Conservation (phyloP, 345 rosid genomes). For the Murraya koenigii region DNA sequence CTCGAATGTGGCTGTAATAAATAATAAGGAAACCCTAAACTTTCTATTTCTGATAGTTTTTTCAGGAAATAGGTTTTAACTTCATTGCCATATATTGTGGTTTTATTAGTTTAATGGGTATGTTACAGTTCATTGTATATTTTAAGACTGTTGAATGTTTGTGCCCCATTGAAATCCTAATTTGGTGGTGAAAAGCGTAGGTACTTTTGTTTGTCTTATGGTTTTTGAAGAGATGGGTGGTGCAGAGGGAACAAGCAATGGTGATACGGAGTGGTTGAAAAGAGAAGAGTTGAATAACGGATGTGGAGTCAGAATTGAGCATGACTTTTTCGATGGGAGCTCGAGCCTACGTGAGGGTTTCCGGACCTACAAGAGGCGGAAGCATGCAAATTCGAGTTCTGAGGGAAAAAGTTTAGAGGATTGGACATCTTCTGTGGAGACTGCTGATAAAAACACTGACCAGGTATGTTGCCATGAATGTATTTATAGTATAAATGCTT, state of each 20-base stretch:
- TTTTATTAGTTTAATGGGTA: not conserved
- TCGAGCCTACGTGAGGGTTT: conserved; percentile 39
- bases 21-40: conserved; percentile 39
- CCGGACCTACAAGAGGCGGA: conserved; percentile 78
- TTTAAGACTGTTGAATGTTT: conserved; percentile 11
- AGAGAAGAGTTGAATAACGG: conserved; percentile 37
- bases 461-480: conserved; percentile 35
- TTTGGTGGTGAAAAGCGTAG: conserved; percentile 18
- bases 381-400: conserved; percentile 34
- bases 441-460: conserved; percentile 32
- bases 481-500: not conserved
- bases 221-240: conserved; percentile 33
- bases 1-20: conserved; percentile 11
- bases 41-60: not conserved
- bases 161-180: conserved; percentile 36
- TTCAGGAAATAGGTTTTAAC: not conserved
- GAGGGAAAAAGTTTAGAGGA: conserved; percentile 34
- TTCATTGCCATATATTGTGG: not conserved
- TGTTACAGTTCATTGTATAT: conserved; percentile 5
- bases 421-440: conserved; percentile 33
- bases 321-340: conserved; percentile 37
- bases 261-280: conserved; percentile 32
- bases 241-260: conserved; percentile 46
- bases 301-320: conserved; percentile 28
- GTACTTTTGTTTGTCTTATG: conserved; percentile 16